Evolutionary conservation across 352 stramenopile genomes (phyloP), one percentile per base, ranked within the genome.

Genomic region (Plasmopara muralis): DNA sequence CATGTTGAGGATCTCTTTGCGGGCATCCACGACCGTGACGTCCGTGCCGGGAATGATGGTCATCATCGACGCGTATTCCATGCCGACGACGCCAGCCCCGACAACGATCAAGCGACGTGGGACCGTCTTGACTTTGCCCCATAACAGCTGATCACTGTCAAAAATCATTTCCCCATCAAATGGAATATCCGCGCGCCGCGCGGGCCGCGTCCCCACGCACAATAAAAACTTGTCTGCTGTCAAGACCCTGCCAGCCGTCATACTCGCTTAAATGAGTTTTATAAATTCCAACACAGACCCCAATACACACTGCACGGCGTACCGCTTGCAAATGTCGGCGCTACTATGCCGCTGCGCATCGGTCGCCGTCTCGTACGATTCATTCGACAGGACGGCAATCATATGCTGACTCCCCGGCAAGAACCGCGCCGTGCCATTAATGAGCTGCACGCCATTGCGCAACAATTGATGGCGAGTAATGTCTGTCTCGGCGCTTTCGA

Each of bases 51-150:
- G 85, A 14, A 96, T 62, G 29, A 96, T 78, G 56, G 89, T 95
- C 29, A 96, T 64, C 84, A 96, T 96, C 38, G 77, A 90, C 12
- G 86, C 86, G 67, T 96, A 96, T 60, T 96, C 86, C 70, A 96
- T 96, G 56, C 86, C 85, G 34, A 95, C 92, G 42, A 95, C 85
- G 5, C 85, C 85, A 2, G 85, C 85, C 18, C 85, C 85, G 8
- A 90, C 62, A 15, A 93, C 82, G 40, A 93, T 89, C 38, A 89
- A 72, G 49, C 73, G 86, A 50, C 76, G 77, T 15, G 82, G 82
- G 31, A 90, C 51, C 31, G 56, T 78, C 55, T 20, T 72, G 71
- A 43, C 68, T 78, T 90, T 25, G 20, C 20, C 20, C 20, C 20
- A 25, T 10, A 93, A 51, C 46, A 93, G 89, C 66, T 90, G 77